Evolutionary conservation across 495 filamentous ascomycete genomes (phyloP).

Genomic region (Daldinia loculata): DNA sequence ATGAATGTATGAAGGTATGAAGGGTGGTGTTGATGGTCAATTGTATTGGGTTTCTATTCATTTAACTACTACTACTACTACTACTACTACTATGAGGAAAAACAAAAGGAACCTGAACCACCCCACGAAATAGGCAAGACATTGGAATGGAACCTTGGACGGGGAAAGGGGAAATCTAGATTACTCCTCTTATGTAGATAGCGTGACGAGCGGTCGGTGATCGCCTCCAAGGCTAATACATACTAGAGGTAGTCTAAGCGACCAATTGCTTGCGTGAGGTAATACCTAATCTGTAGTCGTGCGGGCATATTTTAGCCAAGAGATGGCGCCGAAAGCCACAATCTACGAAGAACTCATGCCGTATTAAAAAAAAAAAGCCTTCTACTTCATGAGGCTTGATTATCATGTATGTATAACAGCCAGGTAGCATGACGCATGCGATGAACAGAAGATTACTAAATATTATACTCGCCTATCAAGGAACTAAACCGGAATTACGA

Average conservation of each 20-base stretch:
- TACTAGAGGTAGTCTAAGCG: too few species aligned
- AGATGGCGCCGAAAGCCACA: neutral
- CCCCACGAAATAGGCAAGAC: neutral
- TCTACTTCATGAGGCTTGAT: neutral
- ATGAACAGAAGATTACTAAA: neutral
- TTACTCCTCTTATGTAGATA: constrained; percentile 13
- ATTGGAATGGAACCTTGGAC: neutral
- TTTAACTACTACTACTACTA: too few species aligned
- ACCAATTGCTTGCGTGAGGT: neutral
- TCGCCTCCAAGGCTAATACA: constrained; percentile 15
- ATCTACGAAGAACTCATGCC: neutral
- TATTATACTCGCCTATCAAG: neutral
- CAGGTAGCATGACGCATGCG: neutral
- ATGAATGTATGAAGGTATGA: too few species aligned
- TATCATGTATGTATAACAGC: neutral
- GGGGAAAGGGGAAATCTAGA: constrained; percentile 9
- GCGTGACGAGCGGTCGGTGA: constrained; percentile 25
- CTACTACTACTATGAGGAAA: too few species aligned
- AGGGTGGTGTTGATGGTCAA: too few species aligned
- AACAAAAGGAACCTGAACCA: too few species aligned
- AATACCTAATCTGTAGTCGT: neutral
- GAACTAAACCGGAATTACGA: neutral
- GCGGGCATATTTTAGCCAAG: neutral
- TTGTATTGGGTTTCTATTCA: too few species aligned
- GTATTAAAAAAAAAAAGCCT: neutral